Conservation (phyloP, 805 yeast species). For the Candida palmyrensis region DNA sequence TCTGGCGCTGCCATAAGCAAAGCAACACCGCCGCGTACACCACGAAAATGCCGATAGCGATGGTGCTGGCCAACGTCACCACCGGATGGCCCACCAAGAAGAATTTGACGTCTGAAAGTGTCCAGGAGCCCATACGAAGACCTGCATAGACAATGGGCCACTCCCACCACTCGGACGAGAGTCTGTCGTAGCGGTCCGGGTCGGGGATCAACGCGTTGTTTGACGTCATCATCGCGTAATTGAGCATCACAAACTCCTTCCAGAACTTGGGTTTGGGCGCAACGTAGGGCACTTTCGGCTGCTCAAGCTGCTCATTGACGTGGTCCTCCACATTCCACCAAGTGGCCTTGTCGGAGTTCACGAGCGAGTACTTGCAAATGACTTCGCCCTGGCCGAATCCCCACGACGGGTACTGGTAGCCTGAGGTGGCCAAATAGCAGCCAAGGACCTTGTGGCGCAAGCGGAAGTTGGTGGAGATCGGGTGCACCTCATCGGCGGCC, state of each 20-base stretch:
- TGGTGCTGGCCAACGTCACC: conserved; percentile 55
- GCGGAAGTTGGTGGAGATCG: conserved; percentile 72
- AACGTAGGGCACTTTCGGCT: conserved; percentile 25
- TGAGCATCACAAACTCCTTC: conserved; percentile 69
- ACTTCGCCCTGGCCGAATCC: conserved; percentile 84
- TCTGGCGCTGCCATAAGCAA: conserved; percentile 31
- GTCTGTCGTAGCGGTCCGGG: conserved; percentile 62
- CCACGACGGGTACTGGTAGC: conserved; percentile 69
- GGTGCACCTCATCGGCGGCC: conserved; percentile 51
- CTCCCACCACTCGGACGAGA: conserved; percentile 78
- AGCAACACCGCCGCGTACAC: conserved; percentile 14
- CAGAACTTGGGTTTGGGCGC: conserved; percentile 48
- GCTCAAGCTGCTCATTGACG: conserved; percentile 41
- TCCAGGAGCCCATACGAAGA: conserved; percentile 73
- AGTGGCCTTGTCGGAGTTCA: conserved; percentile 53
- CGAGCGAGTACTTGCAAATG: conserved; percentile 53
- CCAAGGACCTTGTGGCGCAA: conserved; percentile 57
- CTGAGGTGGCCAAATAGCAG: conserved; percentile 76
- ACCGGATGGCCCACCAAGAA: conserved; percentile 74
- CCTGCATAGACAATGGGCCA: conserved; percentile 83
- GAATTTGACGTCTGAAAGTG: conserved; percentile 51
- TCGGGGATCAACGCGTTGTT: conserved; percentile 81
- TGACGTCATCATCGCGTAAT: conserved; percentile 85
- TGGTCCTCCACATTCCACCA: conserved; percentile 84
- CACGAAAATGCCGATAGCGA: conserved; percentile 16